Evolutionary conservation across 2,329 filamentous ascomycete species (phyloP).

Genomic region (Ophiobolus disseminans): DNA sequence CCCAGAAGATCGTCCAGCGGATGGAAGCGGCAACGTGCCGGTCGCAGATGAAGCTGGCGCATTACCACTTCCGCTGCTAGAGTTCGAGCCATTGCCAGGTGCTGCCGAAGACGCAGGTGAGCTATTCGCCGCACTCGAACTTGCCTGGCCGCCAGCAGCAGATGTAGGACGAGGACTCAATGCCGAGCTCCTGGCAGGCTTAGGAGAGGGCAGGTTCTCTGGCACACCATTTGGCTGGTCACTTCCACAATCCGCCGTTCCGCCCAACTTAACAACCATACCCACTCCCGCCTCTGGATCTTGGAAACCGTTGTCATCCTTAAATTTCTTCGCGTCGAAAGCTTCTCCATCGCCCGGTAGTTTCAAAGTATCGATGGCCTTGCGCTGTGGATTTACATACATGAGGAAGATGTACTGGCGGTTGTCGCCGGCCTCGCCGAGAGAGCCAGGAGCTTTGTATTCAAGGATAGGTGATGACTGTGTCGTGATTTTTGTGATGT

Average conservation of each 20-base stretch:
- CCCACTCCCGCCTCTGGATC: constrained; percentile 40
- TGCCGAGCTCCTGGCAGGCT: constrained; percentile 2
- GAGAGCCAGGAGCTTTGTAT: constrained; percentile 41
- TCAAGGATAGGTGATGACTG: constrained; percentile 22
- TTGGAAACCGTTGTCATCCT: constrained; percentile 36
- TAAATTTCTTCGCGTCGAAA: constrained; percentile 40
- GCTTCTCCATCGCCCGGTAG: constrained; percentile 32
- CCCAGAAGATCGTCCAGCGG: constrained; percentile 1
- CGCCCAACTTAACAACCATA: constrained; percentile 45
- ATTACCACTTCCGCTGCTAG: not conserved
- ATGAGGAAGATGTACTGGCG: constrained; percentile 44
- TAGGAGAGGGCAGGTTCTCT: constrained; percentile 9
- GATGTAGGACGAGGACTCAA: constrained; percentile 3
- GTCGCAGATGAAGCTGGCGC: not conserved
- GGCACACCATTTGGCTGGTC: constrained; percentile 12
- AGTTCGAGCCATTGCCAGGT: not conserved
- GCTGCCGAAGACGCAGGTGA: constrained; percentile 1
- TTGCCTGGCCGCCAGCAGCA: not conserved
- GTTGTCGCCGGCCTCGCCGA: constrained; percentile 40
- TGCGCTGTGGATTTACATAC: constrained; percentile 36
- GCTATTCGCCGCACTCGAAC: constrained; percentile 2
- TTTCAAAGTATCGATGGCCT: constrained; percentile 29
- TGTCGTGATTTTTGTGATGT: constrained; percentile 34
- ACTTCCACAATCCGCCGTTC: constrained; percentile 24
- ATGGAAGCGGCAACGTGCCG: not conserved